Evolutionary conservation across 2,329 filamentous ascomycete genomes (phyloP).

Genomic region (Verticillium albo-atrum): DNA sequence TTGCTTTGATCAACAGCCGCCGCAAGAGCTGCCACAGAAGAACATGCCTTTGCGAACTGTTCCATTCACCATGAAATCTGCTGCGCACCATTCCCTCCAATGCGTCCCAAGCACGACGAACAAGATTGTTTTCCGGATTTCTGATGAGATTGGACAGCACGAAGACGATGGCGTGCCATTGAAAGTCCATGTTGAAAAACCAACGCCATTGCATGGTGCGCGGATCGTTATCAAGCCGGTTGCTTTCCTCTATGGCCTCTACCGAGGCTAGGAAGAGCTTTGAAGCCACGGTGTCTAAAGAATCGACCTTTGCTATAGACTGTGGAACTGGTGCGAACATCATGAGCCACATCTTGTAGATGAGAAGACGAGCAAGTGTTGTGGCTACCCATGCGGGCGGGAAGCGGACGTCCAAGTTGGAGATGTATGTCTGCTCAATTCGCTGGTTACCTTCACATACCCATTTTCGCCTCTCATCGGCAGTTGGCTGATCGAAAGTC

Average conservation of each 20-base stretch:
- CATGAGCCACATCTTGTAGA: not conserved
- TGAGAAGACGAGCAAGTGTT: not conserved
- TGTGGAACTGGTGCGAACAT: not conserved
- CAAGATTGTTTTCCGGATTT: not conserved
- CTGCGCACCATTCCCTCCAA: not conserved
- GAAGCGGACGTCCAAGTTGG: not conserved
- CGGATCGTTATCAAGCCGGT: not conserved
- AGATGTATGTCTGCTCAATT: not conserved
- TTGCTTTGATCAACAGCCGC: conserved; percentile 1
- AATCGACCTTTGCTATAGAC: not conserved
- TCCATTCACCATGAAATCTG: not conserved
- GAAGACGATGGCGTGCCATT: not conserved
- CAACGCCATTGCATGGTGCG: not conserved
- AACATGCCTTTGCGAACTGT: not conserved
- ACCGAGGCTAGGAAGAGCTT: not conserved
- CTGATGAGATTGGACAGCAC: not conserved
- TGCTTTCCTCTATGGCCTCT: not conserved
- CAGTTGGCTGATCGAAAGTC: not conserved
- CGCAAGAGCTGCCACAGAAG: not conserved
- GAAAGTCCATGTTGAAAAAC: not conserved
- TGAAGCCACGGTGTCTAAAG: not conserved
- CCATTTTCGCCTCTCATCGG: not conserved
- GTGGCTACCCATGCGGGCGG: not conserved
- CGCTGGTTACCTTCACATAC: not conserved
- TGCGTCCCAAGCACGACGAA: not conserved